Evolutionary conservation across 1,284 basidiomycete species (phyloP), one percentile per base, ranked within the genome.

Genomic region (Sanghuangporus baumii): DNA sequence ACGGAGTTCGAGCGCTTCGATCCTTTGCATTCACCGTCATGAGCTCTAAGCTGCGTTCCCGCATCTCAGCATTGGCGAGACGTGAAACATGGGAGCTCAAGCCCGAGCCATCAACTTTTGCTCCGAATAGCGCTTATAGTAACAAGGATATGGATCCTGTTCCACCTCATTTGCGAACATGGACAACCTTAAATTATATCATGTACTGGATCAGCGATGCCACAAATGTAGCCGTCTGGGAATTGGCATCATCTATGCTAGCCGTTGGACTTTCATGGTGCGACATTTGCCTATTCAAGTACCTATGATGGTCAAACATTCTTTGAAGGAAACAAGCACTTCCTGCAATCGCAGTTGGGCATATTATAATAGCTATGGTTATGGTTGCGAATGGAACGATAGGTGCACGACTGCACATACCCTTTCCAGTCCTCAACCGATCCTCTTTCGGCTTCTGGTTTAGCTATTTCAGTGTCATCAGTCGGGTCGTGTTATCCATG

Each of bases 401-500:
- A 59, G 89, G 90, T 16, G 88, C 89, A 8, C 81, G 85, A 14
- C 79, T 92, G 56, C 85, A 85, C 66, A 75, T 86, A 23, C 80
- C 83, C 0, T 93, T 92, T 70, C 86, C 89, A 0, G 82, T 93
- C 46, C 78, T 91, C 7, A 87, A 87, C 65, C 80, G 91, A 3
- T 87, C 88, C 0, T 88, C 87, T 0, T 93, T 89, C 70, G 91
- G 91, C 0, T 91, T 91, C 75, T 91, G 87, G 80, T 81, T 92
- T 68, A 86, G 85, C 71, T 87, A 88, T 70, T 90, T 90, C 72
- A 85, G 83, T 66, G 87, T 93, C 59, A 73, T 93, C 64, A 89
- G 87, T 60, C 82, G 90, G 14, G 81, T 85, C 57, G 76, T 90
- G 43, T 80, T 91, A n/a, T 80, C 88, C 14, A 85, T 88, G 81